Base-by-base conservation (phyloP, 805 yeast species). In the Brettanomyces bruxellensis region DNA sequence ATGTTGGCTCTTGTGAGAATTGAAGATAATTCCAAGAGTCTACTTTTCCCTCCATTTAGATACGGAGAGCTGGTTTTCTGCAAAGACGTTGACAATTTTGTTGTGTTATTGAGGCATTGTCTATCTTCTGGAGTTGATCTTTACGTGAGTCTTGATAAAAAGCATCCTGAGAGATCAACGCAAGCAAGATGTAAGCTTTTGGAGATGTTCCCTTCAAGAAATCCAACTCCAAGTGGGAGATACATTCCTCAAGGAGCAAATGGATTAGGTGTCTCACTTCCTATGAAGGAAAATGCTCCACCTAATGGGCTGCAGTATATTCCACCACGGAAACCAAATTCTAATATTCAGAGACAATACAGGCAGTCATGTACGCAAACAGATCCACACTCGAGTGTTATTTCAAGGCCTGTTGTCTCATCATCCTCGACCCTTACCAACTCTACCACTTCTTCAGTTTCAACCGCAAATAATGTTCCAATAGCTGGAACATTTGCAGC, bases 41-140 rank as follows among this genome's bases (percentile, higher is more conserved):
- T 68, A 37, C 34, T 68, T 30, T 68, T 69, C 45, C 66, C 70
- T 6, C 65, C 66, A 23, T 50, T 69, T 25, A 52, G 56, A 34
- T 45, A 46, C n/a, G 49, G 52, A 11, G 68, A 64, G 43, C 53
- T 68, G 9, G 47, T 34, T 11, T 52, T 61, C 45, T 36, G 41
- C 22, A 48, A 47, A 25, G 53, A 51, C 22, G 46, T 51, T 6
- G 55, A 55, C 24, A 45, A 43, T 5, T 40, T 41, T 4, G 51
- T 57, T 14, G 51, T 47, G 25, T 48, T 50, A 5, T 58, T 60
- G 36, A 46, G 38, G 11, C 54, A 55, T 42, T 49, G 51, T 22
- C 23, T 46, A 23, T 8, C 43, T 3, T 23, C 43, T 8, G 44
- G 45, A 6, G 25, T 54, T 32, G 48, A 52, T 22, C 25, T 54